phyloP scores from a whole-genome alignment of 2,329 filamentous ascomycete genomes.

The Fonsecaea pugnacius region DNA sequence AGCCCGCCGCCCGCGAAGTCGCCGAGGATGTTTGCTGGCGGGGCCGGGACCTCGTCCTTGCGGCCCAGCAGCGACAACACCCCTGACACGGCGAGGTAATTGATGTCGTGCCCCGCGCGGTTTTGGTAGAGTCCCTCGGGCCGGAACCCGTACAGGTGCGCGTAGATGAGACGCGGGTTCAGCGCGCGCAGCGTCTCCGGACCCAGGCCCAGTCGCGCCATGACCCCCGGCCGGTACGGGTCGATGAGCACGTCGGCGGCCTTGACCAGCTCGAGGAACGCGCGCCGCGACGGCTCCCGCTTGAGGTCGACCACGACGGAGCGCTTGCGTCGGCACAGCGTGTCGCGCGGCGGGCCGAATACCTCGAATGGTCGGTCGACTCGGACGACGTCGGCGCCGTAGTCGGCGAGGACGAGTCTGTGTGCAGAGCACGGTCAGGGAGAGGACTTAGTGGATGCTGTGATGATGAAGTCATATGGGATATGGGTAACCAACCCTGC shows the following conservation, averaged over 20 bases:
- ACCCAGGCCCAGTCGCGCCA: slow-evolving; percentile 67
- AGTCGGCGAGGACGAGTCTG: slow-evolving; percentile 71
- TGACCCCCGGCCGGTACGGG: slow-evolving; percentile 69
- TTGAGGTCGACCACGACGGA: slow-evolving; percentile 67
- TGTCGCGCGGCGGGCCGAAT: slow-evolving; percentile 61
- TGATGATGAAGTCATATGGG: too few relatives aligned
- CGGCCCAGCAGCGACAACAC: slow-evolving; percentile 71
- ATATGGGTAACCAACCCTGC: slow-evolving; percentile 47
- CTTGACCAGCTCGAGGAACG: slow-evolving; percentile 63
- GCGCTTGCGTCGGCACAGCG: slow-evolving; percentile 51
- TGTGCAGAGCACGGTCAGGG: neutral
- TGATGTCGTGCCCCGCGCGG: slow-evolving; percentile 96
- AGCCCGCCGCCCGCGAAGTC: slow-evolving; percentile 91
- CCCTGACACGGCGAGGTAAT: slow-evolving; percentile 88
- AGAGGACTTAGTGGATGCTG: neutral
- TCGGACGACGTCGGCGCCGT: slow-evolving; percentile 75
- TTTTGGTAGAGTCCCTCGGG: slow-evolving; percentile 78
- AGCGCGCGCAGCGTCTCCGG: slow-evolving; percentile 58
- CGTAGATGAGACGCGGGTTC: slow-evolving; percentile 79
- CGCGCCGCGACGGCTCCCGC: slow-evolving; percentile 54
- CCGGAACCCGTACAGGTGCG: slow-evolving; percentile 85
- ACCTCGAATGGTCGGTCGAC: slow-evolving; percentile 70
- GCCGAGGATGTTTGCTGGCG: slow-evolving; percentile 82
- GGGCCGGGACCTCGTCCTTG: slow-evolving; percentile 69
- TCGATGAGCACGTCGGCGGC: slow-evolving; percentile 70